Evolutionary conservation across 257 asterid species (phyloP).

Genomic region (Craterostigma plantagineum): DNA sequence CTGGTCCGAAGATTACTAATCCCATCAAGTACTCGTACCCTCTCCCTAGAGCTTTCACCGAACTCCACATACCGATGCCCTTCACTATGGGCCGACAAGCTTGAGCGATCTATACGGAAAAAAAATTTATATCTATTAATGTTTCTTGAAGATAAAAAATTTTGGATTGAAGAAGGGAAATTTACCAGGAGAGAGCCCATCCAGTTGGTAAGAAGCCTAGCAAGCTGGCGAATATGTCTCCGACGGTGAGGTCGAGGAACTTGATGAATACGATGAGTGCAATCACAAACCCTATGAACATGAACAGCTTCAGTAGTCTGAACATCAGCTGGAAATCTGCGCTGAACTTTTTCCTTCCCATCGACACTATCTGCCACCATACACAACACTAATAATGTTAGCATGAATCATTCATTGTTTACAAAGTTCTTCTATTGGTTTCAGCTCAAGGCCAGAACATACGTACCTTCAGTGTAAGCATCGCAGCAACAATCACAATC

Average conservation of each 20-base stretch:
- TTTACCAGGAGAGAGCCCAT: constrained; percentile 80
- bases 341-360: constrained; percentile 82
- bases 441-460: not conserved
- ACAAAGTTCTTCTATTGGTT: too few species aligned
- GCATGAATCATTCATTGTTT: not conserved
- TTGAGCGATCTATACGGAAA: constrained; percentile 55
- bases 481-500: constrained; percentile 66
- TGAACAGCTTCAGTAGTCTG: constrained; percentile 61
- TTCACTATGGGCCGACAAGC: constrained; percentile 64
- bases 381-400: too few species aligned
- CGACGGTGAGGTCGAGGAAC: constrained; percentile 51
- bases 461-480: constrained; percentile 58
- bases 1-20: constrained; percentile 39
- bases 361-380: constrained; percentile 44
- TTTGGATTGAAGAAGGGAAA: not conserved
- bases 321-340: constrained; percentile 91
- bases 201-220: constrained; percentile 86
- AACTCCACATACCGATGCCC: constrained; percentile 71
- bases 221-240: constrained; percentile 60
- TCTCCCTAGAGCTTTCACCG: constrained; percentile 73
- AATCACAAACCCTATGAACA: constrained; percentile 46
- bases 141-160: too few species aligned
- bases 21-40: constrained; percentile 91
- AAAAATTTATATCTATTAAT: not conserved
- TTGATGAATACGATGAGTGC: constrained; percentile 28